Percentiles rank a stretch among this genome's conserved stretches.
phyloP scores from a whole-genome alignment of 2,329 filamentous ascomycete species.

The Colletotrichum shisoi region DNA sequence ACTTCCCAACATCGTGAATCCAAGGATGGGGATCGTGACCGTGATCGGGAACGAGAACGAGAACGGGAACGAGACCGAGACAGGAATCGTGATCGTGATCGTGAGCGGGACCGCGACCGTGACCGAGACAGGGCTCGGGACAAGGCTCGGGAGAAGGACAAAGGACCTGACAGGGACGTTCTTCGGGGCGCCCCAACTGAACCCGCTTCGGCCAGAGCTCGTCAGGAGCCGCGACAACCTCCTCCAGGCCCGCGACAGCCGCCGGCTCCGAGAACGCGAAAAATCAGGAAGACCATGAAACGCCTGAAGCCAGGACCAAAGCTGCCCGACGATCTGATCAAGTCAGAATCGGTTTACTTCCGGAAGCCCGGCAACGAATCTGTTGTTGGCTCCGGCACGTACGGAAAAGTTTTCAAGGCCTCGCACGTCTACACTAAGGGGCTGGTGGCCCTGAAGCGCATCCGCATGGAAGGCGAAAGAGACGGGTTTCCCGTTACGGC shows the following conservation, averaged over 20 bases:
- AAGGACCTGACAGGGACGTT: constrained; percentile 56
- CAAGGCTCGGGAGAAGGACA: constrained; percentile 50
- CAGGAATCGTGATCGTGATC: constrained; percentile 44
- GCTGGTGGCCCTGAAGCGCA: constrained; percentile 85
- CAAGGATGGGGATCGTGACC: constrained; percentile 26
- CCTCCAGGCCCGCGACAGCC: constrained; percentile 49
- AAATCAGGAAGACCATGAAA: constrained; percentile 73
- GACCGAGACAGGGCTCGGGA: constrained; percentile 49
- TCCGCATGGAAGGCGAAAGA: constrained; percentile 90
- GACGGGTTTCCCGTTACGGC: constrained; percentile 93
- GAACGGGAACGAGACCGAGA: constrained; percentile 35
- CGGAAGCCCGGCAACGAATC: constrained; percentile 97
- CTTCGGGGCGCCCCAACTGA: constrained; percentile 62
- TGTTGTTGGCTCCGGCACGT: constrained; percentile 93
- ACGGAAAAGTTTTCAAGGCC: constrained; percentile 95
- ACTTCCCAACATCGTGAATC: constrained; percentile 47
- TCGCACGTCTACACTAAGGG: constrained; percentile 88
- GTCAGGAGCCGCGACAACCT: constrained; percentile 48
- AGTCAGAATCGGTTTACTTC: constrained; percentile 90
- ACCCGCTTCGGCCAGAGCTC: constrained; percentile 58
- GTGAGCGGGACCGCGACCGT: constrained; percentile 46
- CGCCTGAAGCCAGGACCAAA: constrained; percentile 75
- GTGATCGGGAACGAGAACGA: constrained; percentile 46
- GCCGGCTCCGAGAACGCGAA: constrained; percentile 62
- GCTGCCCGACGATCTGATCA: constrained; percentile 74